Conservation (phyloP, 2,329 filamentous ascomycete genomes). For the Cladosporium cucumerinum region DNA sequence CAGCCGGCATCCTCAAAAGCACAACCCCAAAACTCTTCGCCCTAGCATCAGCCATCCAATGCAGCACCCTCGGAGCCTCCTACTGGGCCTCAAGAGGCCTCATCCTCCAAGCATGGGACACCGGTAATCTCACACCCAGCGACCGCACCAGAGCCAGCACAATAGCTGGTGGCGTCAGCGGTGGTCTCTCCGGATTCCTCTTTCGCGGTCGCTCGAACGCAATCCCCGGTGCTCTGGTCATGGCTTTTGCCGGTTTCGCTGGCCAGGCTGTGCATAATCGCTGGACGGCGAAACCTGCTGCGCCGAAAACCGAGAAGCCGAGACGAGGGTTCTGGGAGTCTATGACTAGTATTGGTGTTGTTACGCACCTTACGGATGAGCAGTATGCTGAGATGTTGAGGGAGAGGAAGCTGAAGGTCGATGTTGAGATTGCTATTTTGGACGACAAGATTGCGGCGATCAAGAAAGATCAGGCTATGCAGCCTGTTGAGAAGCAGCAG, state of each 20-base stretch:
- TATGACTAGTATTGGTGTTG: conserved; percentile 56
- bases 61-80: conserved; percentile 71
- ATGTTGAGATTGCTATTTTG: conserved; percentile 73
- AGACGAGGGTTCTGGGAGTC: conserved; percentile 45
- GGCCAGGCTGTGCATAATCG: conserved; percentile 57
- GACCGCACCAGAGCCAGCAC: conserved; percentile 67
- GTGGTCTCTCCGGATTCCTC: conserved; percentile 51
- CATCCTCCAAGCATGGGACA: conserved; percentile 37
- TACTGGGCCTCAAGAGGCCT: conserved; percentile 63
- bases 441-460: conserved; percentile 68
- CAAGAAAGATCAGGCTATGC: conserved; percentile 25
- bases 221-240: conserved; percentile 58
- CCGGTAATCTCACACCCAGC: conserved; percentile 23
- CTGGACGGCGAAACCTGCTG: conserved; percentile 39
- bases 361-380: conserved; percentile 66
- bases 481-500: not conserved
- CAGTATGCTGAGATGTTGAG: conserved; percentile 69
- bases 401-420: conserved; percentile 67
- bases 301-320: conserved; percentile 35
- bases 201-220: conserved; percentile 55
- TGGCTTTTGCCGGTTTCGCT: conserved; percentile 54
- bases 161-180: conserved; percentile 67
- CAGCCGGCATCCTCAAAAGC: conserved; percentile 56
- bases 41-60: conserved; percentile 70
- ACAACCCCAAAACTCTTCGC: conserved; percentile 68